A percentile compares a stretch with the other conserved stretches of the same genome.
Conservation (phyloP, 306 rosid species). For the Pyrus pyrifolia region DNA sequence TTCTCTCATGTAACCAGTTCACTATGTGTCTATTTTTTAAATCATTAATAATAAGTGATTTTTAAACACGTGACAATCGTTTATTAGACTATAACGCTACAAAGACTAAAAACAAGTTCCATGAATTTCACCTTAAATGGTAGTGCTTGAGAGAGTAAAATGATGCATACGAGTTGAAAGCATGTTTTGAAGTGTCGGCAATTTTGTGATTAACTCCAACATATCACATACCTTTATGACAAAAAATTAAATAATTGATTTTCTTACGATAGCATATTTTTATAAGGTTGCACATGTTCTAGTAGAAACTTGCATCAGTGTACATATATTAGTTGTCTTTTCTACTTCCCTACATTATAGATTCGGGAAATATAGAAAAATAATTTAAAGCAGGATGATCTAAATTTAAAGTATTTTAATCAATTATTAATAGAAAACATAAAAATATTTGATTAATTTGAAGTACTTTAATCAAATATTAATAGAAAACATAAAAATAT, state of each 20-base stretch:
- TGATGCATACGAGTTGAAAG: not conserved
- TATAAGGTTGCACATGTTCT: not conserved
- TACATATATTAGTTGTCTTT: conserved; percentile 10
- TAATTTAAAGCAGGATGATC: conserved; percentile 4
- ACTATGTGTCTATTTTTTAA: too few relatives aligned
- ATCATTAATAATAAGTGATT: too few relatives aligned
- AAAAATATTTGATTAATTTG: not conserved
- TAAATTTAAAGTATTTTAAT: not conserved
- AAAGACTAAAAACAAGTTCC: not conserved
- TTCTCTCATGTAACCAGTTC: too few relatives aligned
- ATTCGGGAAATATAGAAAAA: not conserved
- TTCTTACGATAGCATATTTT: not conserved
- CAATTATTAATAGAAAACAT: not conserved
- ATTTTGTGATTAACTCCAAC: not conserved
- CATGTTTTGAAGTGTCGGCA: not conserved
- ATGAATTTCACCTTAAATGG: not conserved
- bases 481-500: not conserved
- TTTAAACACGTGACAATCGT: not conserved
- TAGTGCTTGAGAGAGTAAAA: not conserved
- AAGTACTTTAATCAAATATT: not conserved
- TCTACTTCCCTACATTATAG: not conserved
- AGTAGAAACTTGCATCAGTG: not conserved
- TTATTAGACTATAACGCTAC: not conserved
- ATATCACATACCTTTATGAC: not conserved
- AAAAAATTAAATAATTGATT: not conserved